These are phyloP conservation scores for Moricandia moricandioides DNA, from an alignment of 345 rosid genomes.

Conservation along the genomic window DNA sequence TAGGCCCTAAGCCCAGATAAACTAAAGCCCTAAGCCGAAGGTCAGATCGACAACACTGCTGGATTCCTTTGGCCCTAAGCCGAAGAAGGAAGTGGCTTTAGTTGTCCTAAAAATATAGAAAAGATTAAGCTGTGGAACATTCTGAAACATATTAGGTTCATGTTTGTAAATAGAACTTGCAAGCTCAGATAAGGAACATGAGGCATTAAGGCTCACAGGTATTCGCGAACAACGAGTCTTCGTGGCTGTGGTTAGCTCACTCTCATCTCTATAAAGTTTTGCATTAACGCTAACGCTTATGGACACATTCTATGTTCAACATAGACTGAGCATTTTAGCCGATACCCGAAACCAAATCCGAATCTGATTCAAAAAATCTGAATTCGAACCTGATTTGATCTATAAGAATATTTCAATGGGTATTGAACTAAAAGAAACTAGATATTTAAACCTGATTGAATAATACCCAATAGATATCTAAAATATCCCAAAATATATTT, in stretches of 20 bases:
- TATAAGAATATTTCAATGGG: too few species aligned
- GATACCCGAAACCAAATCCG: too few species aligned
- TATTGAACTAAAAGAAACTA: too few species aligned
- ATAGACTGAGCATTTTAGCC: too few species aligned
- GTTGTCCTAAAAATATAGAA: constrained; percentile 39
- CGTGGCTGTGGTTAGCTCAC: background rate
- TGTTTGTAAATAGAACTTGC: constrained; percentile 11
- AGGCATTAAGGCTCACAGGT: background rate
- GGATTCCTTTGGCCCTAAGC: background rate
- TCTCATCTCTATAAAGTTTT: background rate
- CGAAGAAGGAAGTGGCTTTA: constrained; percentile 20
- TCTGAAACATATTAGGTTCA: constrained; percentile 21
- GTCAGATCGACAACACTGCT: too few species aligned
- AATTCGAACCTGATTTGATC: too few species aligned
- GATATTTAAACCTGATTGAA: too few species aligned
- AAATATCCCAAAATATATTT: too few species aligned
- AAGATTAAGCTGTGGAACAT: constrained; percentile 47
- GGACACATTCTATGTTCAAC: background rate
- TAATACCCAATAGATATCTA: too few species aligned
- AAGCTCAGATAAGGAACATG: constrained; percentile 12
- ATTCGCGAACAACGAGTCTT: constrained; percentile 6
- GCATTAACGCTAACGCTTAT: background rate
- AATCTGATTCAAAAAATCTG: too few species aligned
- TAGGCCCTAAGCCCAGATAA: background rate
- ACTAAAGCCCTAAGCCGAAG: background rate